Base-by-base conservation (phyloP, 352 stramenopile species). In the Aphanomyces astaci region DNA sequence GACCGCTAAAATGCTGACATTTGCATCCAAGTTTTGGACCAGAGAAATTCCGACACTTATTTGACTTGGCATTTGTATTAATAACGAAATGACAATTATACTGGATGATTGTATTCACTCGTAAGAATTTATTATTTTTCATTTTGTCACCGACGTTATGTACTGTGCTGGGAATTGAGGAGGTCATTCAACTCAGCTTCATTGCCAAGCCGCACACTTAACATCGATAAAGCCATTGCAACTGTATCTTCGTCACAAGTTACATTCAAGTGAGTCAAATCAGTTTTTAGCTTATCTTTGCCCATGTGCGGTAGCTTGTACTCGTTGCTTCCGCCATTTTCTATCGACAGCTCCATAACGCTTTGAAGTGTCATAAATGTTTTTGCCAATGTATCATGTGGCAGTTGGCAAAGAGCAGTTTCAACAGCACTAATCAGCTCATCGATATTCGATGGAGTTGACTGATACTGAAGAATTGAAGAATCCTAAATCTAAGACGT, bases 51-150 rank as follows among this genome's bases (percentile, higher is more conserved):
- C 40, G 22, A 49, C 40, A 49, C 22, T 1, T 49, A n/a, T n/a
- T n/a, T n/a, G 17, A 49, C 40, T 49, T 49, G 1, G 0, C 22
- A 49, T 49, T 49, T 49, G 40, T 49, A 49, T 49, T 49, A 1
- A 49, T 49, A n/a, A n/a, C n/a, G n/a, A n/a, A n/a, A n/a, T n/a
- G n/a, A n/a, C 22, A n/a, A 49, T 49, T 49, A 49, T 49, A 49
- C 40, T 49, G 17, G 40, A 49, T n/a, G 22, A 49, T n/a, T 49
- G 40, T 49, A 49, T 1, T n/a, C 1, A 1, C 40, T 49, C 22
- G 40, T 49, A n/a, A 49, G 22, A 49, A 49, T 49, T 49, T 49
- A 49, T n/a, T n/a, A n/a, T n/a, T n/a, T n/a, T 49, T 49, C 40
- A 49, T 49, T n/a, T n/a, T n/a, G 17, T 49, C 11, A 11, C 19